phyloP scores from a whole-genome alignment of 75 land plant species.

The Pinus taeda region DNA sequence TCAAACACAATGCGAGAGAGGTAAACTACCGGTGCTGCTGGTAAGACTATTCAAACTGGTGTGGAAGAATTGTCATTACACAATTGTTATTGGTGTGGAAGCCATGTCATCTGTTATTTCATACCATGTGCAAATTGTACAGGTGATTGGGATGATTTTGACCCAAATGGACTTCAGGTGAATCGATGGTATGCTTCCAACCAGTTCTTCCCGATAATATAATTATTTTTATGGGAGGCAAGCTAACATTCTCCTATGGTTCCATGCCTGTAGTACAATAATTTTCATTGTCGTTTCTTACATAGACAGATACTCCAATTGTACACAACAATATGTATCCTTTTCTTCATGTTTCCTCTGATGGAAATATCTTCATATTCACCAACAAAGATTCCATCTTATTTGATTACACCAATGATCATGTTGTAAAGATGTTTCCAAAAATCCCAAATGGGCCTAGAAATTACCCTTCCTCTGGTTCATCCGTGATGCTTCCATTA shows the following conservation, averaged over 20 bases:
- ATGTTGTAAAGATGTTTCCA: conserved; percentile 23
- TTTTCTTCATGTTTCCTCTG: conserved; percentile 38
- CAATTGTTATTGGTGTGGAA: too few species aligned
- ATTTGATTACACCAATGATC: conserved; percentile 35
- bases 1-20: too few species aligned
- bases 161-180: conserved; percentile 11
- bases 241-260: conserved; percentile 25
- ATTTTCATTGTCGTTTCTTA: conserved; percentile 37
- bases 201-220: conserved; percentile 55
- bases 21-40: too few species aligned
- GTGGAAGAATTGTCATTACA: too few species aligned
- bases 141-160: conserved; percentile 43
- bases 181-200: conserved; percentile 38
- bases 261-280: conserved; percentile 19
- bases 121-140: too few species aligned
- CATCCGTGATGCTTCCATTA: conserved; percentile 25
- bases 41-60: too few species aligned
- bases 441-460: conserved; percentile 25
- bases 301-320: neutral
- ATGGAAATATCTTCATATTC: conserved; percentile 54
- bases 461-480: conserved; percentile 31
- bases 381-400: conserved; percentile 59
- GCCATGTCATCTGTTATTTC: too few species aligned
- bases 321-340: conserved; percentile 40
- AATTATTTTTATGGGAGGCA: conserved; percentile 59